A percentile compares a stretch with the other conserved stretches of the same genome.
Conservation (phyloP, 306 rosid genomes). For the Parietaria judaica region DNA sequence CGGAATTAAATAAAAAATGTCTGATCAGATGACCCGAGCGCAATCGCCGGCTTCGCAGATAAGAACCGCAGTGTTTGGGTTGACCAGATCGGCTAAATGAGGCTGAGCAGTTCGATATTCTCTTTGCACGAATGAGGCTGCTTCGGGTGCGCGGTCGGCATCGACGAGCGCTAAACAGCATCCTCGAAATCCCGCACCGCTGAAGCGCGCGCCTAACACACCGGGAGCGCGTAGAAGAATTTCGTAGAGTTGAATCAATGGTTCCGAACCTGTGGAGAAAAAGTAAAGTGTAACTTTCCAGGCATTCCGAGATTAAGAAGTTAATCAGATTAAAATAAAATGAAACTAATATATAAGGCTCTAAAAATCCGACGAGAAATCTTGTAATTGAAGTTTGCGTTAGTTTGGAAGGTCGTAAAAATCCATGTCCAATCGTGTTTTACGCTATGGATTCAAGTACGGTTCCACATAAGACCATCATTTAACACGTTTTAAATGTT, state of each 20-base stretch:
- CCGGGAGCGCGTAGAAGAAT: slow-evolving; percentile 77
- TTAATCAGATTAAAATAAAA: too few relatives aligned
- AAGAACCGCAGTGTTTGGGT: slow-evolving; percentile 36
- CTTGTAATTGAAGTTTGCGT: too few relatives aligned
- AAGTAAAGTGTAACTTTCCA: slow-evolving; percentile 16
- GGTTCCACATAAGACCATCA: too few relatives aligned
- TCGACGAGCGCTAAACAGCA: slow-evolving; percentile 88
- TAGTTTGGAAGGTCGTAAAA: too few relatives aligned
- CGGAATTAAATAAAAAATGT: not conserved
- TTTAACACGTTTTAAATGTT: too few relatives aligned
- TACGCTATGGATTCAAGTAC: too few relatives aligned
- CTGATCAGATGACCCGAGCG: slow-evolving; percentile 50
- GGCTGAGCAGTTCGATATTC: slow-evolving; percentile 66
- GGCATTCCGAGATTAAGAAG: too few relatives aligned
- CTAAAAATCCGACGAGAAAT: too few relatives aligned
- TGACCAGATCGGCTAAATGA: slow-evolving; percentile 38
- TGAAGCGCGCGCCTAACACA: slow-evolving; percentile 79
- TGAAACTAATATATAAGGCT: too few relatives aligned
- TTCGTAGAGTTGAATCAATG: slow-evolving; percentile 69
- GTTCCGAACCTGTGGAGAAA: slow-evolving; percentile 64
- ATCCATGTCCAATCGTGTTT: too few relatives aligned
- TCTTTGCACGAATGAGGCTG: slow-evolving; percentile 53
- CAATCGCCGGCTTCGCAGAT: slow-evolving; percentile 67
- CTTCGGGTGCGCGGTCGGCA: slow-evolving; percentile 51
- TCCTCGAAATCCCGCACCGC: slow-evolving; percentile 97